Conservation (phyloP, 148 eudicot genomes). For the Camellia sinensis region DNA sequence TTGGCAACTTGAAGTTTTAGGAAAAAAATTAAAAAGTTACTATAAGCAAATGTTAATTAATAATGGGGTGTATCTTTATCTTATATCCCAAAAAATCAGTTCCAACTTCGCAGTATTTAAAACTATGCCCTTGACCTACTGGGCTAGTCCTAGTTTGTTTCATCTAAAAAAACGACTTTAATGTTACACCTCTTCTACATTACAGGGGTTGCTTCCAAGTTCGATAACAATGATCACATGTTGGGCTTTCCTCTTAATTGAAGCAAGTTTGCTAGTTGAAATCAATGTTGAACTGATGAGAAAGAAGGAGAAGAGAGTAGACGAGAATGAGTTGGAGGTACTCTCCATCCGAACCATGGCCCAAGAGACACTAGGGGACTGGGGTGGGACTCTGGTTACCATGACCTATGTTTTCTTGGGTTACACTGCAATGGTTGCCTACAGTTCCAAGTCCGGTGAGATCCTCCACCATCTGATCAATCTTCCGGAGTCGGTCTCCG, state of each 20-base stretch:
- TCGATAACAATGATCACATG: conserved; percentile 48
- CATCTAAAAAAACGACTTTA: no score
- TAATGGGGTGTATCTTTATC: no score
- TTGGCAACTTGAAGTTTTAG: no score
- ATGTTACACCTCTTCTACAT: not conserved
- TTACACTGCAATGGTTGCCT: conserved; percentile 57
- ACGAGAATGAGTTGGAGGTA: conserved; percentile 37
- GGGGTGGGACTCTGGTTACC: conserved; percentile 49
- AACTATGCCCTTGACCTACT: no score
- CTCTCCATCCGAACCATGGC: conserved; percentile 65
- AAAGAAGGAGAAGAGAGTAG: conserved; percentile 27
- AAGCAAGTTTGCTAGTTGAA: conserved; percentile 55
- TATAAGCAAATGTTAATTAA: no score
- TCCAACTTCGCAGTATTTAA: no score
- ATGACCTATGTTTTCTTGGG: conserved; percentile 53
- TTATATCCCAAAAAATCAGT: no score
- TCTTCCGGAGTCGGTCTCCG: conserved; percentile 46
- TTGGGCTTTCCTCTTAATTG: conserved; percentile 55
- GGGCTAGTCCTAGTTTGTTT: no score
- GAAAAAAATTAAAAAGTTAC: no score
- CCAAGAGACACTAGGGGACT: conserved; percentile 59
- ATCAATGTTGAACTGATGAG: conserved; percentile 46
- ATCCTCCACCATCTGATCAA: conserved; percentile 40
- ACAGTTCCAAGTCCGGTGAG: conserved; percentile 62
- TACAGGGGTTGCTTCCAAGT: conserved; percentile 58